Evolutionary conservation across 202 grass and related monocot genomes (phyloP), one percentile per base, ranked within the genome.

Genomic region (Musa balbisiana): DNA sequence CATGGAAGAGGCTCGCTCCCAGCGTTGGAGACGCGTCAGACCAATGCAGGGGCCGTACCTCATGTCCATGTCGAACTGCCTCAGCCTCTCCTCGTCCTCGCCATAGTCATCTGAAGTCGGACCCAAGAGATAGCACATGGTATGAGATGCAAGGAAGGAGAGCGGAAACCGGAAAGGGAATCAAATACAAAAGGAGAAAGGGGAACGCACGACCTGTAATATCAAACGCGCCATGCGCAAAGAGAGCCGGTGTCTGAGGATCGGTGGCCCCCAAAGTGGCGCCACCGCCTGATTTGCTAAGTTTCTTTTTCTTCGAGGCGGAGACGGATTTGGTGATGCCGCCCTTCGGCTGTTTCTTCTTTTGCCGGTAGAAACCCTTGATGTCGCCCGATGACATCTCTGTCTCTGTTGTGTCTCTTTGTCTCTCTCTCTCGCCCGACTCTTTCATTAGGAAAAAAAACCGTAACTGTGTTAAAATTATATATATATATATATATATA

Each of bases 321-420:
- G 84, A 49, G n/a, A 79, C 26, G 2, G 78, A 13, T 73, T 87
- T 84, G 56, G 76, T 25, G 13, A 22, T 65, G 63, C 54, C 81
- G 59, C 82, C 85, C 19, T 62, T 81, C 85, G 83, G 91, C 87
- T 92, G 92, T 85, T 84, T 95, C 89, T 96, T 96, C 78, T 92
- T 87, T 69, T 90, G 89, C 17, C 81, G 81, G 69, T 84, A 96
- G 79, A 92, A 89, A 62, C 73, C 84, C 75, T 84, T 89, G 76
- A 96, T 71, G 19, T 84, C 85, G 73, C 60, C 73, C 59, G 87
- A 87, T 67, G 87, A 76, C 92, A 81, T 75, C 10, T 22, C 75
- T 72, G 2, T 62, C 12, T 17, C 13, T n/a, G n/a, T n/a, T n/a
- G n/a, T n/a, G n/a, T 14, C 5, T 59, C 11, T 59, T 0, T 59